Base-by-base conservation (phyloP, 1,284 basidiomycete species). In the Austropuccinia psidii region DNA sequence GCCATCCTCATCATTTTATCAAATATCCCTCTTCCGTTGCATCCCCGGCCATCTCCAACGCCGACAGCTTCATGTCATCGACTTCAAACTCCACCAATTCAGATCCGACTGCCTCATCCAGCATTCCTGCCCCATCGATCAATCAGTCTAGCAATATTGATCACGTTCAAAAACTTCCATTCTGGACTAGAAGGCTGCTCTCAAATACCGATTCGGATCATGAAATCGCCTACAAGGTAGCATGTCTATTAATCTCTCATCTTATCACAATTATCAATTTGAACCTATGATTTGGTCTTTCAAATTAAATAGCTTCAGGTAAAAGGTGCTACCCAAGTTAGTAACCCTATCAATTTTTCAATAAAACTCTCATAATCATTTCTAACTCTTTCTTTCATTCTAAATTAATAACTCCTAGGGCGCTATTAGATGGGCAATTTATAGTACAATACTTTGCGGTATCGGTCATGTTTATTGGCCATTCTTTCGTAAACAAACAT, bases 401-500 rank as follows among this genome's bases (percentile, higher is more conserved):
- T 13, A 31, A 49, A 33, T 45, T 4, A 13, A 33, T 21, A 8
- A 13, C n/a, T 27, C 17, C 4, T 41, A 66, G 64, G 64, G 64
- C 24, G 64, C 47, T 4, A 9, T 66, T 15, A 29, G 64, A 66
- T 66, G 64, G 64, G 49, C 64, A 13, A 47, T 39, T 37, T 66
- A 66, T n/a, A 66, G 64, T 24, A 54, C 49, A 19, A 24, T 52
- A 9, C 49, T 66, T 9, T 66, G 64, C 35, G 64, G 64, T 0
- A 37, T 66, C 0, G 64, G 39, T 7, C 64, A 66, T 54, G 4
- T 66, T 13, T 66, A 52, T 33, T 66, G 64, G 64, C 64, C 64
- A 3, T 50, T 54, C 29, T 66, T 66, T n/a, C 64, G 90, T 76
- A 85, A 87, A 60, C 90, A 92, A 80, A 89, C 90, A 0, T 83